Base-by-base conservation (phyloP, 2,329 filamentous ascomycete genomes). In the Podosphaera aphanis region DNA sequence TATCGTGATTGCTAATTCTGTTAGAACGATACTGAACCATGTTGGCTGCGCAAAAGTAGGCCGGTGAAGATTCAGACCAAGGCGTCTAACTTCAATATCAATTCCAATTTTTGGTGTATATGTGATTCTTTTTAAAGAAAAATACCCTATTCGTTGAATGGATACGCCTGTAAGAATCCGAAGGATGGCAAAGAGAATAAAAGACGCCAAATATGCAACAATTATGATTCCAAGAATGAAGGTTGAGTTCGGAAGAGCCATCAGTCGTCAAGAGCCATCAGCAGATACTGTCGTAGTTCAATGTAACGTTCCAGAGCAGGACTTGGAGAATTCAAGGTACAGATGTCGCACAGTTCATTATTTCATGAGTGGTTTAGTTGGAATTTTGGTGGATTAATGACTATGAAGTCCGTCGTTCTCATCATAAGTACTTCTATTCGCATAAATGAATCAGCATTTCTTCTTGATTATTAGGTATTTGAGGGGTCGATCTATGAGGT, bases 21-120 rank as follows among this genome's bases (percentile, higher is more conserved):
- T 83, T 49, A 98, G 64, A 7, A 90, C 82, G 44, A 98, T 69
- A 60, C 86, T 95, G 55, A 93, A 67, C 85, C 88, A 95, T 50
- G 92, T 95, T 39, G 90, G 90, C 61, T 95, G 85, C 41, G 88
- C 84, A 63, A 98, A 95, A 5, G 90, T 95, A 11, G 90, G 90
- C 3, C 86, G 77, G 63, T 98, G 90, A 51, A 95, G 63, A 47
- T 83, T 80, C 55, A 98, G 69, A 39, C 90, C 85, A 45, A 98
- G 69, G 44, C 86, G 83, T 44, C 90, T 77, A 47, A 98, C 77
- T 61, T 93, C 84, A 61, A 98, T 75, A 56, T 80, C 80, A 57
- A 93, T 67, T 54, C 90, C 90, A 71, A 93, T 84, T 62, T 73
- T 78, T 23, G 84, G 84, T 13, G 83, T 83, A 61, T 92, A 95